Base-by-base conservation (phyloP, 345 rosid genomes). In the Populus nigra region DNA sequence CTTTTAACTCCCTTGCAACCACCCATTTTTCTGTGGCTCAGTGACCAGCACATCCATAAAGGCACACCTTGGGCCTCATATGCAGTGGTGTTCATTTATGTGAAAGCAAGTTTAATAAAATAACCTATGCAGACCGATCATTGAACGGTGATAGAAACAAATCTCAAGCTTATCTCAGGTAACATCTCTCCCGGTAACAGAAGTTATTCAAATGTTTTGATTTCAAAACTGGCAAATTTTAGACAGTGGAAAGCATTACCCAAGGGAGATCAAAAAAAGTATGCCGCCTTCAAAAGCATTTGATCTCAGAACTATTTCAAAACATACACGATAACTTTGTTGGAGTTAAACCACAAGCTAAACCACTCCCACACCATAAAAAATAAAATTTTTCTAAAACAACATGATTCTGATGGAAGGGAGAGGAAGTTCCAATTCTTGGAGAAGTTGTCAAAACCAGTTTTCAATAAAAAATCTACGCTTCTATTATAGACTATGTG, bases 1-100 rank as follows among this genome's bases (percentile, higher is more conserved):
- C 65, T 73, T 50, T 29, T 13, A n/a, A 55, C 75, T 36, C 67
- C 75, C 23, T 73, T 27, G 75, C 49, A 57, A 12, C 36, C 67
- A 73, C 12, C 35, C 12, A 12, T 36, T n/a, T n/a, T 59, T 22
- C 50, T n/a, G 65, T 22, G 9, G 67, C 66, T 9, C 33, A 17
- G 49, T 50, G 62, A 36, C 43, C 10, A 57, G 20, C 5, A 38
- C 23, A 35, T 36, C 66, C 22, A 36, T 39, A 31, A 15, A 22
- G 67, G n/a, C 17, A 35, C 27, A 8, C 49, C 20, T n/a, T 18
- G 47, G 33, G 74, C 33, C 35, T 55, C 45, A 1, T n/a, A 7
- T 2, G 3, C 25, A 55, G n/a, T 23, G 31, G n/a, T 57, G 6
- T 35, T n/a, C 63, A 59, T 3, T n/a, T n/a, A 59, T n/a, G 8